Evolutionary conservation across 192 early-diverging fungal species (phyloP), one percentile per base, ranked within the genome.

Genomic region (Coemansia sp.): DNA sequence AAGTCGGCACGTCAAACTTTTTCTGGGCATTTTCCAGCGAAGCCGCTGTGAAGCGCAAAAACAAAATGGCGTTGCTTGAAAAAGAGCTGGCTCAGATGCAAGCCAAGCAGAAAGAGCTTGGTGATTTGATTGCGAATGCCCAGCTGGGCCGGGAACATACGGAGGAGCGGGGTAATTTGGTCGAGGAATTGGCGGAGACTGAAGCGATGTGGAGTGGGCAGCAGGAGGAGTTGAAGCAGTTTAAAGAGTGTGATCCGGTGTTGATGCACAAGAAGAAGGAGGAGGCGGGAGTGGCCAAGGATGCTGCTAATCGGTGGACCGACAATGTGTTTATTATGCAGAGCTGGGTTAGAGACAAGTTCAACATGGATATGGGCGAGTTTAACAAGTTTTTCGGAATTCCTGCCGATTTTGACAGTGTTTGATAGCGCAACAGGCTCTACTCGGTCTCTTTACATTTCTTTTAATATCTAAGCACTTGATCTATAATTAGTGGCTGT

Each of bases 11-110:
- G 14, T 93, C 92, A 19, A 96, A 96, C 65, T 96, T 89, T 65
- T 96, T 78, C 66, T 96, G 94, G 94, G 86, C 91, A n/a, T 96
- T 92, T 65, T 92, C 92, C 4, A 87, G 87, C 57, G 84, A 87
- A 14, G 84, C 87, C 54, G 79, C 79, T 1, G 60, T 82, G 22
- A 68, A 69, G 31, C 78, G 83, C 61, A 75, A 83, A 37, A 69
- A 73, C 49, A 84, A 81, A 26, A 62, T 88, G 7, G 69, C 78
- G 21, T 82, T 75, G 1, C 59, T 89, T 12, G 71, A 78, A 57
- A 65, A 75, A 1, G 85, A 87, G 36, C 51, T 87, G 25, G 57
- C 66, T n/a, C 74, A 74, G 66, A 36, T 84, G 42, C 71, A 82
- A 25, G 60, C 69, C 22, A 66, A 72, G 57, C 70, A 78, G 55